Percentiles rank a stretch among this genome's conserved stretches.
Evolutionary conservation across 2,329 filamentous ascomycete genomes (phyloP).

Genomic region (Tolypocladium sp.): DNA sequence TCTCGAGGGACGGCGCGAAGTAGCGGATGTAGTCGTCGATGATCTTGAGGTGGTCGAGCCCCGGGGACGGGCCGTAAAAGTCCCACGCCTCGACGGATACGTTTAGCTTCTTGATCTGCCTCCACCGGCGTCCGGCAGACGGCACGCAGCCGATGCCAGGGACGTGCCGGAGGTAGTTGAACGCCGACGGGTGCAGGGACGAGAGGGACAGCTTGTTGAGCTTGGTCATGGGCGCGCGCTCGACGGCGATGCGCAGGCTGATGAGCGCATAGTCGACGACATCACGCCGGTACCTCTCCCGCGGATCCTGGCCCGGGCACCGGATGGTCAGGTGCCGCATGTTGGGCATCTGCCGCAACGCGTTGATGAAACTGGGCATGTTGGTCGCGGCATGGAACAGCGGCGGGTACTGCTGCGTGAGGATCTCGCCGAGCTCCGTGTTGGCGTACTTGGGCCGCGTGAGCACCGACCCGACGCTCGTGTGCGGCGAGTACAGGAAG

Average conservation of each 20-base stretch:
- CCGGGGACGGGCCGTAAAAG: constrained; percentile 48
- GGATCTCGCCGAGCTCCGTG: constrained; percentile 67
- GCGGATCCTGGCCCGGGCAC: constrained; percentile 62
- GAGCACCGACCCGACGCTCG: constrained; percentile 50
- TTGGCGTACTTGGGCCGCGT: constrained; percentile 71
- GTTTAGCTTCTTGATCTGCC: constrained; percentile 64
- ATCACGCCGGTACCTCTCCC: constrained; percentile 63
- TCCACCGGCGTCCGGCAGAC: constrained; percentile 63
- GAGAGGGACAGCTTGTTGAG: constrained; percentile 64
- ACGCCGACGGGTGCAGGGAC: constrained; percentile 64
- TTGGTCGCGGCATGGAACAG: constrained; percentile 87
- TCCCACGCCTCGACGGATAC: constrained; percentile 66
- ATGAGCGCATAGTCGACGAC: constrained; percentile 85
- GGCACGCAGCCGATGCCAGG: constrained; percentile 68
- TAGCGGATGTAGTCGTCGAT: constrained; percentile 71
- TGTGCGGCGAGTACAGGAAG: constrained; percentile 75
- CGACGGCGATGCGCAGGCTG: constrained; percentile 74
- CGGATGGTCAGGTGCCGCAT: constrained; percentile 67
- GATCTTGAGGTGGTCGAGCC: constrained; percentile 64
- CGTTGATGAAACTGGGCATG: constrained; percentile 72
- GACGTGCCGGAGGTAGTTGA: constrained; percentile 68
- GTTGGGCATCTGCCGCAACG: constrained; percentile 58
- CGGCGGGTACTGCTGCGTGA: constrained; percentile 80
- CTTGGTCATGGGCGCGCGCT: constrained; percentile 57
- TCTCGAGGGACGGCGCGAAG: constrained; percentile 57